Conservation (phyloP, 169 alveolate species). For the Sarcocystis neurona region DNA sequence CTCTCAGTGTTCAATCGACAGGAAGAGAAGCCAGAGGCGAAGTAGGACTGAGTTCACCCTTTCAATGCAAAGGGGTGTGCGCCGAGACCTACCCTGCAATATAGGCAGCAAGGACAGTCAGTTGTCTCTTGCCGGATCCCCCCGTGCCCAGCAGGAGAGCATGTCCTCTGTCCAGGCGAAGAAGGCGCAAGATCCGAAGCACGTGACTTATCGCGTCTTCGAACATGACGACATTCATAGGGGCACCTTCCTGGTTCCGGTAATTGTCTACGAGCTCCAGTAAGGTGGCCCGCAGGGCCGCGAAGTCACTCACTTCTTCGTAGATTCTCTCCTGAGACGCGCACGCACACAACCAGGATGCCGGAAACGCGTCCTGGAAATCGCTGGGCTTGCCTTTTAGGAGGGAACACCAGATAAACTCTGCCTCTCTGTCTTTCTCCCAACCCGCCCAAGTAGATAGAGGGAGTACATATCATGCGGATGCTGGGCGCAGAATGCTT, state of each 20-base stretch:
- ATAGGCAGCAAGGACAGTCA: slow-evolving; percentile 89
- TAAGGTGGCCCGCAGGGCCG: slow-evolving; percentile 81
- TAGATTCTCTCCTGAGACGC: slow-evolving; percentile 76
- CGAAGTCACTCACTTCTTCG: slow-evolving; percentile 87
- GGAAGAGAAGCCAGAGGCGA: neutral
- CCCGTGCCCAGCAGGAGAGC: slow-evolving; percentile 96
- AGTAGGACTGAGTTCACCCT: neutral
- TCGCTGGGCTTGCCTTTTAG: too few species aligned
- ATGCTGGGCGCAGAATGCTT: too few species aligned
- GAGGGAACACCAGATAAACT: too few species aligned
- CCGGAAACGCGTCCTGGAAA: too few species aligned
- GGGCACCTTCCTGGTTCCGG: slow-evolving; percentile 83
- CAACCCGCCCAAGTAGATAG: too few species aligned
- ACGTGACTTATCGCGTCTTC: slow-evolving; percentile 94
- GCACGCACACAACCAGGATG: too few species aligned
- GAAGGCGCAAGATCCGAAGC: slow-evolving; percentile 89
- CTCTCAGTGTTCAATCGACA: too few species aligned
- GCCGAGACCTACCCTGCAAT: slow-evolving; percentile 79
- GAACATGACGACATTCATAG: slow-evolving; percentile 94
- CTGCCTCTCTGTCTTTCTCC: too few species aligned
- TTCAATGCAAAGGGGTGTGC: neutral
- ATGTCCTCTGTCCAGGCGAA: slow-evolving; percentile 91
- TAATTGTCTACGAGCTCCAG: slow-evolving; percentile 86
- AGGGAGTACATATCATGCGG: too few species aligned
- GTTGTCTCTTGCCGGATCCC: slow-evolving; percentile 96